A percentile compares a stretch with the other conserved stretches of the same genome.
phyloP scores from a whole-genome alignment of 805 yeast species.

The Hanseniaspora jakobsenii region DNA sequence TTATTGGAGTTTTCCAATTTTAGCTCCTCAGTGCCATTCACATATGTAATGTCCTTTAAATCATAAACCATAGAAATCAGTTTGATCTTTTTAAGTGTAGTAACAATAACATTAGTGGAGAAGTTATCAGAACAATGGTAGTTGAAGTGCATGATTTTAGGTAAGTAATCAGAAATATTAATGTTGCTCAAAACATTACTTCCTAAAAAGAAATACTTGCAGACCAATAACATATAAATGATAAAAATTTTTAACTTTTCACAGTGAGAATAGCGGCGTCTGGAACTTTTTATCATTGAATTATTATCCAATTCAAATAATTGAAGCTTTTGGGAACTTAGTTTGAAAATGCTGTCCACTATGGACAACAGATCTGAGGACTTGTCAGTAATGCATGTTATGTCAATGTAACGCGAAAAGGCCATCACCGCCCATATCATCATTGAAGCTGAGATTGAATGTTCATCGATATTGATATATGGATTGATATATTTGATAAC shows the following conservation, averaged over 20 bases:
- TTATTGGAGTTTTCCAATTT: too few species aligned
- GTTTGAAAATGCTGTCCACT: neutral
- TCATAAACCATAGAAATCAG: neutral
- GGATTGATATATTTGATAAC: neutral
- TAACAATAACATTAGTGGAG: neutral
- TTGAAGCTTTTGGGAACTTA: neutral
- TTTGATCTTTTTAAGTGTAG: neutral
- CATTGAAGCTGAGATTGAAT: neutral
- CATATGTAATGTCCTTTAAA: neutral
- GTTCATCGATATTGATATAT: neutral
- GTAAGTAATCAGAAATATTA: neutral
- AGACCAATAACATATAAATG: conserved; percentile 18
- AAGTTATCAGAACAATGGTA: neutral
- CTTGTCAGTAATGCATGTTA: too few species aligned
- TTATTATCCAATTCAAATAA: neutral
- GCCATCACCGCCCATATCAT: neutral
- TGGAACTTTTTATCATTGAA: neutral
- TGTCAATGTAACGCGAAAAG: neutral
- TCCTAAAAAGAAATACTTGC: conserved; percentile 18
- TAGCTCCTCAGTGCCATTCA: neutral
- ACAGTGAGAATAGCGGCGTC: conserved; percentile 15
- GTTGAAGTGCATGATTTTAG: neutral
- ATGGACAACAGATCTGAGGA: neutral
- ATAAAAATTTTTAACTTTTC: conserved; percentile 19
- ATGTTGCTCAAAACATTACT: neutral